Base-by-base conservation (phyloP, 2,329 filamentous ascomycete genomes). In the Cladophialophora yegresii region DNA sequence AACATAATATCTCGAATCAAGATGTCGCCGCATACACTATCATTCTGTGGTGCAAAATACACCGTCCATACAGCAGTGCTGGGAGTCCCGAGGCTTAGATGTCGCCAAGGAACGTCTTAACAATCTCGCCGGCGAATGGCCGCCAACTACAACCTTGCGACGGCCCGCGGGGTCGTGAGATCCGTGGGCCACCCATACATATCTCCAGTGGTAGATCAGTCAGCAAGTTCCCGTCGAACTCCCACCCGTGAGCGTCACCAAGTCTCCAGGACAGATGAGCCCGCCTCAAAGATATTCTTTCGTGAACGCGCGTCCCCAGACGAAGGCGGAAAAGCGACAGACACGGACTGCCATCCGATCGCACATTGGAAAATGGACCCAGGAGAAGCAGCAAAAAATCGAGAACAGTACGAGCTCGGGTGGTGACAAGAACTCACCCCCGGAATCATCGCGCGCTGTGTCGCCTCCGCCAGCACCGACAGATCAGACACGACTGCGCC, bases 311-410 rank as follows among this genome's bases (percentile, higher is more conserved):
- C 58, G 51, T n/a, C 58, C 58, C 23, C 49, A 61, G 28, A 61
- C 58, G n/a, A 61, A 61, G 51, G 58, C 58, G 20, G 58, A 61
- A 28, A 61, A 61, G 40, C 58, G 49, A 26, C 32, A 61, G 36
- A 54, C 58, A 32, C 58, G 58, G 5, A 54, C 51, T 23, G 58
- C 58, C 20, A 61, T 61, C 50, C 58, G 58, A 10, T 61, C 58
- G 36, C 58, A 61, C 58, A 61, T 61, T 33, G 58, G 58, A 47
- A 33, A 50, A 61, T 61, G 58, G 58, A 61, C 58, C 4, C 58
- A 61, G 50, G 58, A 61, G 20, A 61, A 54, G 13, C 58, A 61
- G 58, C 58, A 61, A 33, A 54, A 54, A 53, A 22, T 32, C 36
- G 49, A 61, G 32, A 20, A 33, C 33, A 61, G 12, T 47, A 45